Conservation (phyloP, 306 rosid genomes). For the Hippophae gyantsensis region DNA sequence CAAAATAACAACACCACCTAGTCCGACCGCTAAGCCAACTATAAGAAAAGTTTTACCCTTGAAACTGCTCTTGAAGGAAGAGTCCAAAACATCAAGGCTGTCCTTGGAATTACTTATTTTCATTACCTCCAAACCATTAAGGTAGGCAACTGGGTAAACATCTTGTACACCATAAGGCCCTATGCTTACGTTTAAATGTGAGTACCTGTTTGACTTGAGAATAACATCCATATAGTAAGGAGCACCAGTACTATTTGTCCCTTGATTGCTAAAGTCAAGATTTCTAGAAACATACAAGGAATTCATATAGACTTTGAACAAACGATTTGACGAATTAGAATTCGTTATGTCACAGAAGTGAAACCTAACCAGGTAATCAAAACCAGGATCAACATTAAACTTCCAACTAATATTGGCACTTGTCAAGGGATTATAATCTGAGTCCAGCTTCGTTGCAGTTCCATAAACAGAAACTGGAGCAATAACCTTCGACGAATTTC, state of each 20-base stretch:
- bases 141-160: slow-evolving; percentile 20
- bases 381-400: slow-evolving; percentile 44
- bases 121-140: slow-evolving; percentile 64
- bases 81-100: slow-evolving; percentile 31
- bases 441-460: slow-evolving; percentile 30
- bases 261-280: slow-evolving; percentile 21
- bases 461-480: slow-evolving; percentile 54
- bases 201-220: slow-evolving; percentile 18
- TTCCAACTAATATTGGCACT: slow-evolving; percentile 43
- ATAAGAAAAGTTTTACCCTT: slow-evolving; percentile 30
- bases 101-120: slow-evolving; percentile 38
- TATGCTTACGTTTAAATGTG: slow-evolving; percentile 37
- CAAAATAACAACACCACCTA: slow-evolving; percentile 17
- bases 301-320: slow-evolving; percentile 39
- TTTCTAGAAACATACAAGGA: slow-evolving; percentile 32
- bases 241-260: slow-evolving; percentile 23
- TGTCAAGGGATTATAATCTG: slow-evolving; percentile 2
- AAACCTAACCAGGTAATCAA: slow-evolving; percentile 55
- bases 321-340: background rate
- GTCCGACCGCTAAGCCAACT: slow-evolving; percentile 34
- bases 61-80: slow-evolving; percentile 9
- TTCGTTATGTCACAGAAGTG: slow-evolving; percentile 51
- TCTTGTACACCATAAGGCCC: slow-evolving; percentile 24
- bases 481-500: slow-evolving; percentile 4
- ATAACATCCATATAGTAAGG: slow-evolving; percentile 50